A percentile compares a stretch with the other conserved stretches of the same genome.
Conservation (phyloP, 1,139 yeast species). For the Nadsonia starkeyi-henricii region DNA sequence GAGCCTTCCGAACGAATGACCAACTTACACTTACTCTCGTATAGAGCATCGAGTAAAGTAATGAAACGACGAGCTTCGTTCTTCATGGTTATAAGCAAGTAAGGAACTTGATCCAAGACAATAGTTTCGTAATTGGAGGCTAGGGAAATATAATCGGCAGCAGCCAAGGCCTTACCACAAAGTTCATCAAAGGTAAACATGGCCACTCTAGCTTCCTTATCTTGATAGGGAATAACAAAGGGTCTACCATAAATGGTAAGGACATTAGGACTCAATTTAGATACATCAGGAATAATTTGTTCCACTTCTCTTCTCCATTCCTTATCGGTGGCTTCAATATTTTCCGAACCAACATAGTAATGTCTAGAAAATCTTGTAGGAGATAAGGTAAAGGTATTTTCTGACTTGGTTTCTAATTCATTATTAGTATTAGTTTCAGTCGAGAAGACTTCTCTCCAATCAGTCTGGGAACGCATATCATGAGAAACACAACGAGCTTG, state of each 20-base stretch:
- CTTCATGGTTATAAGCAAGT: conserved; percentile 42
- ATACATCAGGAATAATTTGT: conserved; percentile 11
- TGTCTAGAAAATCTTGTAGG: background rate
- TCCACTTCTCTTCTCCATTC: conserved; percentile 28
- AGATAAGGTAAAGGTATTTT: background rate
- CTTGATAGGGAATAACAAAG: conserved; percentile 34
- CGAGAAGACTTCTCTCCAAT: conserved; percentile 36
- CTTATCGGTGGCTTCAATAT: conserved; percentile 15
- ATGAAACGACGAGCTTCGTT: conserved; percentile 60
- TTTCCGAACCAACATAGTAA: conserved; percentile 6
- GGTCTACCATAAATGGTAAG: conserved; percentile 43
- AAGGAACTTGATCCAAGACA: conserved; percentile 48
- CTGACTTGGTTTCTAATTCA: background rate
- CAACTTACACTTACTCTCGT: conserved; percentile 52
- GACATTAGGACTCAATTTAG: background rate
- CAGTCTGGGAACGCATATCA: conserved; percentile 47
- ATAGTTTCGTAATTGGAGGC: conserved; percentile 46
- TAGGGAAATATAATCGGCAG: conserved; percentile 57
- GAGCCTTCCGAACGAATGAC: conserved; percentile 36
- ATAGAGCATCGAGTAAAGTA: conserved; percentile 51
- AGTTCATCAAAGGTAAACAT: conserved; percentile 39
- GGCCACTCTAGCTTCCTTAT: conserved; percentile 29
- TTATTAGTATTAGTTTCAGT: conserved; percentile 15
- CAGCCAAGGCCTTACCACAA: conserved; percentile 46
- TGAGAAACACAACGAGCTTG: conserved; percentile 48